Conservation (phyloP, 805 yeast species). For the Deakozyma indianensis region DNA sequence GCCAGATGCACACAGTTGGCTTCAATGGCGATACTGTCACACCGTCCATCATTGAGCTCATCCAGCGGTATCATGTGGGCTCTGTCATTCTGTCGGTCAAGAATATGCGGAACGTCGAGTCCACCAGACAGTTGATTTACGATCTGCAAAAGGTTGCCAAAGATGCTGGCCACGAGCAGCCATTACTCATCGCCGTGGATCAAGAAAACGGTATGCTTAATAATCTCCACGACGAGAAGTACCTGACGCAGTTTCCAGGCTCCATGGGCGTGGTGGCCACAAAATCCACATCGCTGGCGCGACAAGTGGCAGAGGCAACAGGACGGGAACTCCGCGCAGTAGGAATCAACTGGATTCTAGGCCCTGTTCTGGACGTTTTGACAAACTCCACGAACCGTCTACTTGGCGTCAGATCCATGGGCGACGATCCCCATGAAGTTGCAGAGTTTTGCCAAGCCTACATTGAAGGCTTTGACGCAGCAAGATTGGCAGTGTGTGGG, state of each 20-base stretch:
- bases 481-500: constrained; percentile 41
- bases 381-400: constrained; percentile 41
- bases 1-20: constrained; percentile 46
- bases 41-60: constrained; percentile 36
- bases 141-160: constrained; percentile 42
- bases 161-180: constrained; percentile 34
- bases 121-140: constrained; percentile 33
- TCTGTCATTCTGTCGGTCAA: constrained; percentile 37
- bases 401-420: constrained; percentile 47
- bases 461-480: constrained; percentile 38
- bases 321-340: constrained; percentile 38
- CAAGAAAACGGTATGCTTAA: constrained; percentile 55
- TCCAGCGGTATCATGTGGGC: constrained; percentile 35
- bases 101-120: constrained; percentile 34
- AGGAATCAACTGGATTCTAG: constrained; percentile 41
- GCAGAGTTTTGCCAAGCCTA: constrained; percentile 38
- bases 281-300: constrained; percentile 33
- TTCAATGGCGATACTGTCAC: constrained; percentile 42
- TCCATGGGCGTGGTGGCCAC: constrained; percentile 53
- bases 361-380: constrained; percentile 50
- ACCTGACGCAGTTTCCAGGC: constrained; percentile 45
- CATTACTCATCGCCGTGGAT: constrained; percentile 43
- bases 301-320: constrained; percentile 37
- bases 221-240: constrained; percentile 37
- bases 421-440: constrained; percentile 45